phyloP scores from a whole-genome alignment of 176 grass and related monocot species.

The Musa beccarii region DNA sequence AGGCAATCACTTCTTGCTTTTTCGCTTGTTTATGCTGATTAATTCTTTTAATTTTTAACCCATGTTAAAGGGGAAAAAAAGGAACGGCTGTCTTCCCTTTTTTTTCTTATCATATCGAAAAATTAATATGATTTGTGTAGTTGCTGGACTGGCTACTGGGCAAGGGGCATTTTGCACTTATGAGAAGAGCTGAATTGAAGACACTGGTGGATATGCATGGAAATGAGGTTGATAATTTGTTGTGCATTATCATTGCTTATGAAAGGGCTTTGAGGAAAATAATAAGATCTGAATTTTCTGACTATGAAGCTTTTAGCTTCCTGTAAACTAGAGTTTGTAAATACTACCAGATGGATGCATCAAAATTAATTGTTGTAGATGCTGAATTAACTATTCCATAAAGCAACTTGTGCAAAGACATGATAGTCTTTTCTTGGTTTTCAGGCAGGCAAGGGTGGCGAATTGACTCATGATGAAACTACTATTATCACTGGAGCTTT shows the following conservation, averaged over 20 bases:
- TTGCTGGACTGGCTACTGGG: slow-evolving; percentile 71
- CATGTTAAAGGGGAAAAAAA: not conserved
- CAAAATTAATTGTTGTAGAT: not conserved
- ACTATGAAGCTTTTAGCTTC: not conserved
- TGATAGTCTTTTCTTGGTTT: slow-evolving; percentile 35
- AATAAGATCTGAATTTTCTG: not conserved
- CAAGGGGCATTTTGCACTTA: slow-evolving; percentile 90
- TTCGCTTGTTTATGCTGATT: not conserved
- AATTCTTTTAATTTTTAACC: not conserved
- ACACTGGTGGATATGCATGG: slow-evolving; percentile 98
- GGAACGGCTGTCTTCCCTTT: not conserved
- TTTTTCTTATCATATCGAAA: no score
- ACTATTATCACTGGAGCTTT: slow-evolving; percentile 99
- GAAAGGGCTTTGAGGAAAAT: slow-evolving; percentile 11
- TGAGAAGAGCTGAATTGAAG: slow-evolving; percentile 98
- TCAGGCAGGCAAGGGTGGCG: slow-evolving; percentile 97
- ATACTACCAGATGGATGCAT: not conserved
- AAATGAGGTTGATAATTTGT: slow-evolving; percentile 50
- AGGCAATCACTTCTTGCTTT: slow-evolving; percentile 33
- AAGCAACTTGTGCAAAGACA: slow-evolving; percentile 5
- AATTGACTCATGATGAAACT: slow-evolving; percentile 99
- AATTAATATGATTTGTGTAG: slow-evolving; percentile 20
- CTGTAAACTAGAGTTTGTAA: not conserved
- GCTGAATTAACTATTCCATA: not conserved
- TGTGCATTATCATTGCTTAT: not conserved